phyloP scores from a whole-genome alignment of 805 yeast species.

The Zygoascus ofunaensis region DNA sequence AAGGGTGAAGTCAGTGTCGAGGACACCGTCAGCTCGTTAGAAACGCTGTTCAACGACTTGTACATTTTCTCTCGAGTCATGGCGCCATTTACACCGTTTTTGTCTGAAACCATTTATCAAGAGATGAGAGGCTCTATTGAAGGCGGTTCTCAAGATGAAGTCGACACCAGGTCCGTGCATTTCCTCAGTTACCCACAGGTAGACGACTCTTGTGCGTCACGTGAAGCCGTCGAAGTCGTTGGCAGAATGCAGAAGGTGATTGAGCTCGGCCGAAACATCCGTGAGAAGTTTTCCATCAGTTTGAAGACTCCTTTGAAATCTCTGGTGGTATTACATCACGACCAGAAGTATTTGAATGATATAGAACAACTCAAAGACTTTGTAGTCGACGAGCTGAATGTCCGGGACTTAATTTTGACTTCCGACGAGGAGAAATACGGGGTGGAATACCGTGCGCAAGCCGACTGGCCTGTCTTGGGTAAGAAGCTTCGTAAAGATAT shows the following conservation, averaged over 20 bases:
- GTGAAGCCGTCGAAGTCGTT: conserved; percentile 62
- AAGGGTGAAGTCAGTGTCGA: conserved; percentile 86
- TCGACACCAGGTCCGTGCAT: conserved; percentile 79
- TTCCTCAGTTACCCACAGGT: conserved; percentile 85
- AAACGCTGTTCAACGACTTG: conserved; percentile 83
- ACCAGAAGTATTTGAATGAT: conserved; percentile 63
- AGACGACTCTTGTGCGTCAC: conserved; percentile 41
- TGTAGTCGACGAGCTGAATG: conserved; percentile 84
- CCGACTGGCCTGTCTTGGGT: conserved; percentile 98
- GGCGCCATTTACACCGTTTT: conserved; percentile 98
- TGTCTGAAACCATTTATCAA: conserved; percentile 82
- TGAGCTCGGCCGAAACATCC: conserved; percentile 89
- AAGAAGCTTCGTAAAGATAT: conserved; percentile 93
- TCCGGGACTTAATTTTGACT: conserved; percentile 79
- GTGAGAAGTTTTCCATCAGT: conserved; percentile 91
- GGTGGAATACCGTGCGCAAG: conserved; percentile 87
- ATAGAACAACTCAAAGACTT: conserved; percentile 68
- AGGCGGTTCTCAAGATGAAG: conserved; percentile 35
- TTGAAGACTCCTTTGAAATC: conserved; percentile 90
- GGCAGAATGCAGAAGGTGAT: conserved; percentile 94
- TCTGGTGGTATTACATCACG: conserved; percentile 77
- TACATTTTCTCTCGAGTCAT: conserved; percentile 85
- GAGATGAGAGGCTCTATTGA: conserved; percentile 48
- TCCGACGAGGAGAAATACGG: conserved; percentile 86
- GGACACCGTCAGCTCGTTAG: conserved; percentile 80